phyloP scores from a whole-genome alignment of 345 rosid species.

The Populus euphratica region DNA sequence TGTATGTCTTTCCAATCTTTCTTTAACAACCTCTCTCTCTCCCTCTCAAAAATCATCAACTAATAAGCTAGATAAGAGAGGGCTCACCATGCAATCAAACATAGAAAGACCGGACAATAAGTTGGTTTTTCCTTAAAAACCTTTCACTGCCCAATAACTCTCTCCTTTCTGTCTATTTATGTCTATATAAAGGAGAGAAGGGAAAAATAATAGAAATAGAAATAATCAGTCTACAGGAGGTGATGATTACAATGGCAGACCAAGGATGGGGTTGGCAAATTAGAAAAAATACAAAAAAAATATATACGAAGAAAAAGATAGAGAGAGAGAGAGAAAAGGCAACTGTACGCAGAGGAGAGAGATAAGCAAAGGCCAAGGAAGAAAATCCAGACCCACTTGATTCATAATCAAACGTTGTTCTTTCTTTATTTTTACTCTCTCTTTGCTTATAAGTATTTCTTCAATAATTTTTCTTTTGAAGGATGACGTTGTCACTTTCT shows the following conservation, averaged over 20 bases:
- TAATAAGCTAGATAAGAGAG: background rate
- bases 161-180: constrained; percentile 29
- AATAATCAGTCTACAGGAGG: constrained; percentile 35
- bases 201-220: constrained; percentile 5
- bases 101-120: constrained; percentile 24
- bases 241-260: constrained; percentile 71
- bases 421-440: background rate
- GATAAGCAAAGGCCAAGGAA: background rate
- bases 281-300: background rate
- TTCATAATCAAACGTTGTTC: constrained; percentile 2
- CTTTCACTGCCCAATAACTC: constrained; percentile 25
- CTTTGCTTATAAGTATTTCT: background rate
- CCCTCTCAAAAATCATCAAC: constrained; percentile 16
- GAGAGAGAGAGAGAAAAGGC: constrained; percentile 21
- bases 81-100: constrained; percentile 34
- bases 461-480: constrained; percentile 26
- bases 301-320: background rate
- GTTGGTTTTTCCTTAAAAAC: constrained; percentile 25
- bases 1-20: constrained; percentile 26
- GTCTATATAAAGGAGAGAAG: constrained; percentile 24
- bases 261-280: constrained; percentile 25
- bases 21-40: background rate
- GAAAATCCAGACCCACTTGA: constrained; percentile 17
- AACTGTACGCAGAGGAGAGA: background rate
- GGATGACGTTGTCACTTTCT: constrained; percentile 45